A percentile compares a stretch with the other conserved stretches of the same genome.
Conservation (phyloP, 2,329 filamentous ascomycete species). For the Neonectria ditissima region DNA sequence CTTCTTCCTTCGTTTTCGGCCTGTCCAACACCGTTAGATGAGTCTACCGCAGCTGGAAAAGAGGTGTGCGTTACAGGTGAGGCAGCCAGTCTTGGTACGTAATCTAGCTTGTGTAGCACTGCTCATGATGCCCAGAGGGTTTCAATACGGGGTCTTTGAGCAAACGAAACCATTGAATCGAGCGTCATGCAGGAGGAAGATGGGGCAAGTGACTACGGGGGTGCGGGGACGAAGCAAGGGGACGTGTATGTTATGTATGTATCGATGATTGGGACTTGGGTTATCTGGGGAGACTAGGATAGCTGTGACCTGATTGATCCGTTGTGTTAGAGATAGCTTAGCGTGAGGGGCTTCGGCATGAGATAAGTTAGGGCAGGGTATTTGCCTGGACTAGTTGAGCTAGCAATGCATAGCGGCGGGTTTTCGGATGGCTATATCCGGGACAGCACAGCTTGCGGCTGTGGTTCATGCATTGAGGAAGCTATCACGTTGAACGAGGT, state of each 20-base stretch:
- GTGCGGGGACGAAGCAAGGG: neutral
- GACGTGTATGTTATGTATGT: conserved; percentile 1
- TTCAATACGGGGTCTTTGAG: neutral
- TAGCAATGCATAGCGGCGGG: neutral
- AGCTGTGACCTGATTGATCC: neutral
- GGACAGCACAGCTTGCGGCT: neutral
- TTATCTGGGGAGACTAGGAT: neutral
- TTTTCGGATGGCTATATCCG: neutral
- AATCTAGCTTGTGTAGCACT: conserved; percentile 10
- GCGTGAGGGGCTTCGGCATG: neutral
- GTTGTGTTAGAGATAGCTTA: conserved; percentile 11
- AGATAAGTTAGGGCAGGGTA: conserved; percentile 17
- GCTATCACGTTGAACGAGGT: neutral
- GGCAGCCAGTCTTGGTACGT: conserved; percentile 36
- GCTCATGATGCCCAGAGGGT: conserved; percentile 5
- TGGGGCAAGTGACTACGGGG: neutral
- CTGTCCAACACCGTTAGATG: conserved; percentile 17
- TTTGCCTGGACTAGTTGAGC: neutral
- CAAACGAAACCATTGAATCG: neutral
- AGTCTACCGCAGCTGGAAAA: no score
- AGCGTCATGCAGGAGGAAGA: neutral
- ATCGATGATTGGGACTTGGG: neutral
- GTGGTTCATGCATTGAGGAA: neutral
- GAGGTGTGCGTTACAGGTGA: conserved; percentile 26
- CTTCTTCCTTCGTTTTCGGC: conserved; percentile 35